Evolutionary conservation across 108 stramenopile species (phyloP).

Genomic region (Chaetoceros tenuissimus): DNA sequence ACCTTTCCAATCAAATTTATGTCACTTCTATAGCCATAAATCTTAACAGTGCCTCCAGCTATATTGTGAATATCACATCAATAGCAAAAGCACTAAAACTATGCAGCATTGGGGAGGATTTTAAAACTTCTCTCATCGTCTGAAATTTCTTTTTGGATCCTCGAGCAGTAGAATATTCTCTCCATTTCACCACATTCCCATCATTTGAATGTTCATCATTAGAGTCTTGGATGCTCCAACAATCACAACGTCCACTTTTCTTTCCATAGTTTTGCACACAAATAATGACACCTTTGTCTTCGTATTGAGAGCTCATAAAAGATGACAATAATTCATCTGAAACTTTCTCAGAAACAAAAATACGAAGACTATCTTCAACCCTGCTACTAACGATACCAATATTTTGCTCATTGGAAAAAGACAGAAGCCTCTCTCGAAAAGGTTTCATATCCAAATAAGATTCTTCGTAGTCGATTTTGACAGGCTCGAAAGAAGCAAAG

Average conservation of each 20-base stretch:
- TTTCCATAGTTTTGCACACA: too few species aligned
- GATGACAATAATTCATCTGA: too few species aligned
- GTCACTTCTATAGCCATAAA: conserved; percentile 10
- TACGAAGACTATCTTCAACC: neutral
- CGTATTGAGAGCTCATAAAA: too few species aligned
- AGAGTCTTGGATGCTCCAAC: too few species aligned
- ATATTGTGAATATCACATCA: neutral
- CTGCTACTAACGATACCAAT: conserved; percentile 12
- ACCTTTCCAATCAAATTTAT: conserved; percentile 21
- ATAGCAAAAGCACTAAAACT: too few species aligned
- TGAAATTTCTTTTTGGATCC: conserved; percentile 3
- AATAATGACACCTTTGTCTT: too few species aligned
- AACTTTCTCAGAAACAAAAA: too few species aligned
- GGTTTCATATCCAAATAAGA: conserved; percentile 7
- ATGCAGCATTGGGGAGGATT: conserved; percentile 2
- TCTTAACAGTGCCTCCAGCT: neutral
- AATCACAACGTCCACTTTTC: too few species aligned
- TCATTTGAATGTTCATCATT: too few species aligned
- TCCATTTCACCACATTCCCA: too few species aligned
- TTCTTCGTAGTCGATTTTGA: conserved; percentile 3
- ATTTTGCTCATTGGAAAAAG: conserved; percentile 43
- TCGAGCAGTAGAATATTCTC: neutral
- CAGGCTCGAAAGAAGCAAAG: conserved; percentile 26
- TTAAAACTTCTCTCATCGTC: conserved; percentile 4
- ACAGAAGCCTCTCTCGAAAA: conserved; percentile 44